Base-by-base conservation (phyloP, 2,329 filamentous ascomycete species). In the Aureobasidium melanogenum region DNA sequence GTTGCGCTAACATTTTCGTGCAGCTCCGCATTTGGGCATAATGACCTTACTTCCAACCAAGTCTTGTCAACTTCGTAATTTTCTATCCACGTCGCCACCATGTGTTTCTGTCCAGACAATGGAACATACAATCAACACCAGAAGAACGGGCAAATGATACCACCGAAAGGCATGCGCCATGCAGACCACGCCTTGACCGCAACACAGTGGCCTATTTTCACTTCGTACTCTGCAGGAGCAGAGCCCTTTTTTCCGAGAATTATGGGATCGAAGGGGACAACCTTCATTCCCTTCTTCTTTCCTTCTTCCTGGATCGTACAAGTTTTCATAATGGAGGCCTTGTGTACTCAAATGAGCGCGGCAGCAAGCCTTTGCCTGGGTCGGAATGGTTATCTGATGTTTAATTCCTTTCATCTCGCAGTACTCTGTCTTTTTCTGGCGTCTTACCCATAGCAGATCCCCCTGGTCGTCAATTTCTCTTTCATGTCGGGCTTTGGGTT, bases 11-110 rank as follows among this genome's bases (percentile, higher is more conserved):
- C 34, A 30, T 19, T 39, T 22, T 41, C 22, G 48, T 51, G 47
- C 68, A 81, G 79, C 73, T 81, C 63, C 78, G 79, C 63, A 79
- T 81, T 69, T 81, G 79, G 79, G 79, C 79, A 75, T 80, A 68
- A 71, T 65, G 52, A 63, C 30, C 14, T 28, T 46, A 19, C 9
- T 15, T 28, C 17, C 8, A 34, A 19, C 17, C 44, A 26, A 41
- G 41, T 34, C 43, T n/a, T 15, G 26, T 19, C 54, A 38, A 58
- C 41, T 8, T 38, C 30, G 1, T 47, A 26, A 58, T 26, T 43
- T 24, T 50, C 32, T 15, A 28, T 28, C 54, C 17, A 26, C n/a
- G 39, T 34, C 39, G 32, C 32, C 54, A 38, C 26, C 39, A 19
- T 38, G 30, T 58, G 30, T 47, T 24, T 47, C 54, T 41, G 39